A percentile compares a stretch with the other conserved stretches of the same genome.
phyloP scores from a whole-genome alignment of 768 basidiomycete species.

The Suillus lakei region DNA sequence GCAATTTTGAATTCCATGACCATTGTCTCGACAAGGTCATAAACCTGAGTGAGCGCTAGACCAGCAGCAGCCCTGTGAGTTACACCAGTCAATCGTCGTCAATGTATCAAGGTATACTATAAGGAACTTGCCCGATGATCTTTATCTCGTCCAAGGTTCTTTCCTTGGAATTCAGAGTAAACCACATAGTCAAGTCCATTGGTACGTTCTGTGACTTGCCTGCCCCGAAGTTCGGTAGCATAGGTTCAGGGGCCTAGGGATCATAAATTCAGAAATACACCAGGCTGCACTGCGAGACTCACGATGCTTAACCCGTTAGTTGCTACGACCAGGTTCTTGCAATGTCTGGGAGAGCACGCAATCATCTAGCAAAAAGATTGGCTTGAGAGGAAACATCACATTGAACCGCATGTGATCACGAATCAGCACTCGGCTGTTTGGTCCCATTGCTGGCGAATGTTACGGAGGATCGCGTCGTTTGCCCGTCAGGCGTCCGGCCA shows the following conservation, averaged over 20 bases:
- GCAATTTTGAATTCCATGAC: constrained; percentile 29
- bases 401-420: constrained; percentile 21
- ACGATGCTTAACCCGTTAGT: not conserved
- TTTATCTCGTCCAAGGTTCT: constrained; percentile 43
- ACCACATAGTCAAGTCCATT: constrained; percentile 53
- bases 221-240: constrained; percentile 53
- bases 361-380: constrained; percentile 21
- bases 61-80: constrained; percentile 22
- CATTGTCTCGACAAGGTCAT: constrained; percentile 30
- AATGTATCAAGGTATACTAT: not conserved
- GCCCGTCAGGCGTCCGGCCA: constrained; percentile 42
- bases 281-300: not conserved
- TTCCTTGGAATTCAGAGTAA: constrained; percentile 46
- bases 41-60: constrained; percentile 26
- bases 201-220: constrained; percentile 45
- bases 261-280: constrained; percentile 7
- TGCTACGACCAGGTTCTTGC: constrained; percentile 8
- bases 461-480: constrained; percentile 33
- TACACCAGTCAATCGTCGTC: not conserved
- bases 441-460: constrained; percentile 33
- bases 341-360: constrained; percentile 21
- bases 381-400: not conserved
- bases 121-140: not conserved
- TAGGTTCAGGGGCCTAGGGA: constrained; percentile 45
- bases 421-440: constrained; percentile 36